phyloP scores from a whole-genome alignment of 2,329 filamentous ascomycete species.

The Rhytidhysteron rufulum region DNA sequence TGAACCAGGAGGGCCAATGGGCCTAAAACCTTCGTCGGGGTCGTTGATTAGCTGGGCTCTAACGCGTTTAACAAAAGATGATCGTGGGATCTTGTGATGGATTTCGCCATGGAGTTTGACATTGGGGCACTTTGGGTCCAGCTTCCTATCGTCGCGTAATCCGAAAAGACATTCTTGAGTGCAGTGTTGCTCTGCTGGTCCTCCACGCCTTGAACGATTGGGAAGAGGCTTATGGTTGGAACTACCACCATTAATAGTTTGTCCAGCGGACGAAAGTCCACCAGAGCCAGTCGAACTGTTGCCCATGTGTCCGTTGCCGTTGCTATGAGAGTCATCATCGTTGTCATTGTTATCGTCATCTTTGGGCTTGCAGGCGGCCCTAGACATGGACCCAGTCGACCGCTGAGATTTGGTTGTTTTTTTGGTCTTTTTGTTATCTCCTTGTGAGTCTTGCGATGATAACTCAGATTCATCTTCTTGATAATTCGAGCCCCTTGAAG shows the following conservation, averaged over 20 bases:
- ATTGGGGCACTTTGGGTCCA: constrained; percentile 41
- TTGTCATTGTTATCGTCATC: constrained; percentile 3
- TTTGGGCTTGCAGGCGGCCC: too few species aligned
- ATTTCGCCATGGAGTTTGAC: constrained; percentile 24
- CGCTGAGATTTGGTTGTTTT: background rate
- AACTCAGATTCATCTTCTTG: too few species aligned
- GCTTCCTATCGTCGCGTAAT: constrained; percentile 22
- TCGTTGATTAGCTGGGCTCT: constrained; percentile 24
- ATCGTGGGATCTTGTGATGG: constrained; percentile 26
- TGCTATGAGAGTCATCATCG: constrained; percentile 3
- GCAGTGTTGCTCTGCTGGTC: constrained; percentile 29
- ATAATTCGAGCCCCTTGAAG: too few species aligned
- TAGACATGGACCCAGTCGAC: too few species aligned
- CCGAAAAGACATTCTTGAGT: constrained; percentile 40
- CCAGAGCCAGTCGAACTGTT: background rate
- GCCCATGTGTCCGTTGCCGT: constrained; percentile 4
- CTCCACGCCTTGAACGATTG: background rate
- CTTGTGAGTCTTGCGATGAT: background rate
- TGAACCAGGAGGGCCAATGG: constrained; percentile 23
- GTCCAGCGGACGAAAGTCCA: background rate
- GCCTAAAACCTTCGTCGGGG: constrained; percentile 26
- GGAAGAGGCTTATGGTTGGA: background rate
- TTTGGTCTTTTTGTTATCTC: background rate
- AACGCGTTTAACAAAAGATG: constrained; percentile 27
- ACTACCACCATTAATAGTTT: background rate